phyloP scores from a whole-genome alignment of 768 basidiomycete genomes.

The Xerocomus potaroensis region DNA sequence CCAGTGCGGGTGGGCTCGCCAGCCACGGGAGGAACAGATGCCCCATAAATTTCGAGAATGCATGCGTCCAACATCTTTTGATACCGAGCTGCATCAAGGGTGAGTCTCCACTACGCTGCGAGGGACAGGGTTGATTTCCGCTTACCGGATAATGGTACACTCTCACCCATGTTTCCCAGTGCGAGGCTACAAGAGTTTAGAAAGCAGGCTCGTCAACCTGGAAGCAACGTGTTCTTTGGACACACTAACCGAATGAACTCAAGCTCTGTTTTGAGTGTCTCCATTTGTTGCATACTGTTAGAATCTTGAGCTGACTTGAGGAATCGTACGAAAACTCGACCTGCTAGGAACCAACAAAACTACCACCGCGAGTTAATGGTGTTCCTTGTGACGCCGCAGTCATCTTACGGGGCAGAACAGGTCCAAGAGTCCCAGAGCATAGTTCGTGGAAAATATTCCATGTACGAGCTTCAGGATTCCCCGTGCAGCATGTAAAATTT shows the following conservation, averaged over 20 bases:
- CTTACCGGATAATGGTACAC: conserved; percentile 59
- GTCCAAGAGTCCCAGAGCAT: conserved; percentile 65
- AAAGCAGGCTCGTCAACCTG: not conserved
- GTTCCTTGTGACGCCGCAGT: not conserved
- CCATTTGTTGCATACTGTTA: conserved; percentile 52
- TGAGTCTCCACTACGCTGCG: not conserved
- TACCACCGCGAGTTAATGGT: conserved; percentile 19
- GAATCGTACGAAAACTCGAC: conserved; percentile 63
- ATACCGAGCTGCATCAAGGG: conserved; percentile 16
- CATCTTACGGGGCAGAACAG: conserved; percentile 60
- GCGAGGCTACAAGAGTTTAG: conserved; percentile 40
- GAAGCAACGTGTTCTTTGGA: not conserved
- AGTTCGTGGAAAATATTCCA: conserved; percentile 63
- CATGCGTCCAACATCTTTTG: conserved; percentile 20
- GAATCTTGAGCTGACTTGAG: conserved; percentile 58
- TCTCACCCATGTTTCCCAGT: conserved; percentile 58
- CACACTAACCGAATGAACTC: conserved; percentile 64
- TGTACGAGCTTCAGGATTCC: conserved; percentile 65
- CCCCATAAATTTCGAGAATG: conserved; percentile 10
- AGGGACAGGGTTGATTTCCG: conserved; percentile 1
- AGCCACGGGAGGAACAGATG: not conserved
- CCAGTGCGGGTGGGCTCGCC: conserved; percentile 7
- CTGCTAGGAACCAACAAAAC: conserved; percentile 70
- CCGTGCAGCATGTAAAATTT: conserved; percentile 63
- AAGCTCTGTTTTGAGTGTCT: conserved; percentile 57